Conservation (phyloP, 2,329 filamentous ascomycete genomes). For the Thelonectria olida region DNA sequence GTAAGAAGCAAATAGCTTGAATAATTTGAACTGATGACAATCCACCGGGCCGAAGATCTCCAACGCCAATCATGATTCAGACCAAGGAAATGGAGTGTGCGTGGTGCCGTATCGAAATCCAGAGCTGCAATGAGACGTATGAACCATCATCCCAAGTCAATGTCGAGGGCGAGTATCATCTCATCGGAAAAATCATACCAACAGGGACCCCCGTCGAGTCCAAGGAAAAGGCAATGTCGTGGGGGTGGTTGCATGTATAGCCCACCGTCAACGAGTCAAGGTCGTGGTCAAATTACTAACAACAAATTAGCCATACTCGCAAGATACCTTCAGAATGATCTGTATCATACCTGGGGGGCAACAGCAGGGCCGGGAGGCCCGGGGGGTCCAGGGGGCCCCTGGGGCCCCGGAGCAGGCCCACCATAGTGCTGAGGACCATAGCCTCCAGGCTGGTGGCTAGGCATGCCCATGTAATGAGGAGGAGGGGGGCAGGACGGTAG, state of each 20-base stretch:
- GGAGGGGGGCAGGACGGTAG: slow-evolving; percentile 85
- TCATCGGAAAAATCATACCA: slow-evolving; percentile 35
- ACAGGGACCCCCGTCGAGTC: slow-evolving; percentile 37
- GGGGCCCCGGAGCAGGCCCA: slow-evolving; percentile 53
- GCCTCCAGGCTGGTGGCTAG: slow-evolving; percentile 53
- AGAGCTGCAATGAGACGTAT: slow-evolving; percentile 44
- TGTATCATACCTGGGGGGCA: slow-evolving; percentile 50
- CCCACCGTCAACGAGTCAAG: slow-evolving; percentile 41
- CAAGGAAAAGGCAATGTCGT: slow-evolving; percentile 39
- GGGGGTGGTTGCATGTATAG: slow-evolving; percentile 32
- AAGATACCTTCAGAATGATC: neutral
- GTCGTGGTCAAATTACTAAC: slow-evolving; percentile 41
- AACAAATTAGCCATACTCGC: slow-evolving; percentile 20
- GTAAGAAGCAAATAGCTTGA: slow-evolving; percentile 41
- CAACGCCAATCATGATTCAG: slow-evolving; percentile 54
- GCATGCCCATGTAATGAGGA: slow-evolving; percentile 64
- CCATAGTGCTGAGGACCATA: slow-evolving; percentile 60
- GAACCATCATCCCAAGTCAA: slow-evolving; percentile 39
- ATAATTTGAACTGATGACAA: slow-evolving; percentile 50
- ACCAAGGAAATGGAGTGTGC: slow-evolving; percentile 47
- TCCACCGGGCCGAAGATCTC: slow-evolving; percentile 50
- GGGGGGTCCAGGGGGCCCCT: slow-evolving; percentile 52
- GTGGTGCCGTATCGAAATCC: slow-evolving; percentile 43
- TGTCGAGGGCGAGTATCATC: slow-evolving; percentile 38
- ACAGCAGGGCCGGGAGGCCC: slow-evolving; percentile 49